Percentiles rank a stretch among this genome's conserved stretches.
Evolutionary conservation across 225 moss, liverwort and hornwort genomes (phyloP).

Genomic region (Ulota crispa): DNA sequence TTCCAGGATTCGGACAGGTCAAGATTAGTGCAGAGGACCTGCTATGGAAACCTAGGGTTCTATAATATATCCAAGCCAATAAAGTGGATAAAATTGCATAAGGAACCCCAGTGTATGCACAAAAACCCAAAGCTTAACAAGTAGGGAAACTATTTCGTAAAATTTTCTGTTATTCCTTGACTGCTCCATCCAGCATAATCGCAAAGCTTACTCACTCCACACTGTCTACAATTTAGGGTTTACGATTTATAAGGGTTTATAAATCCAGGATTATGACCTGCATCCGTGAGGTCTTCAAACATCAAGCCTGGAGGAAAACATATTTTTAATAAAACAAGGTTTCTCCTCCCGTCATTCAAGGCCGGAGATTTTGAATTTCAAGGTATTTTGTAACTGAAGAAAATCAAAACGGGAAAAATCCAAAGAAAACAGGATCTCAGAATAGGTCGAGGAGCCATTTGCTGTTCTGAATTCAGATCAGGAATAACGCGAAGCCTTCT

Average conservation of each 20-base stretch:
- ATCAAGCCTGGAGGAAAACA: not conserved
- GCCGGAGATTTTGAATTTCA: not conserved
- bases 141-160: not conserved
- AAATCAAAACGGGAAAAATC: not conserved
- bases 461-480: not conserved
- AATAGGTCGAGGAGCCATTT: not conserved
- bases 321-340: not conserved
- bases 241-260: not conserved
- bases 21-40: not conserved
- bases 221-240: not conserved
- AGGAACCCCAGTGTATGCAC: not conserved
- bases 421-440: not conserved
- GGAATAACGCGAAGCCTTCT: not conserved
- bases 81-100: not conserved
- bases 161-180: not conserved
- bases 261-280: not conserved
- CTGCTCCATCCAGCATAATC: not conserved
- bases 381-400: not conserved
- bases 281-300: not conserved
- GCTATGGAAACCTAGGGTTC: not conserved
- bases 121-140: not conserved
- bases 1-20: not conserved
- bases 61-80: not conserved
- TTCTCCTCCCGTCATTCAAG: not conserved
- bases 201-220: not conserved